Percentiles rank a stretch among this genome's conserved stretches.
Conservation (phyloP, 108 stramenopile genomes). For the Cyclotella baltica region DNA sequence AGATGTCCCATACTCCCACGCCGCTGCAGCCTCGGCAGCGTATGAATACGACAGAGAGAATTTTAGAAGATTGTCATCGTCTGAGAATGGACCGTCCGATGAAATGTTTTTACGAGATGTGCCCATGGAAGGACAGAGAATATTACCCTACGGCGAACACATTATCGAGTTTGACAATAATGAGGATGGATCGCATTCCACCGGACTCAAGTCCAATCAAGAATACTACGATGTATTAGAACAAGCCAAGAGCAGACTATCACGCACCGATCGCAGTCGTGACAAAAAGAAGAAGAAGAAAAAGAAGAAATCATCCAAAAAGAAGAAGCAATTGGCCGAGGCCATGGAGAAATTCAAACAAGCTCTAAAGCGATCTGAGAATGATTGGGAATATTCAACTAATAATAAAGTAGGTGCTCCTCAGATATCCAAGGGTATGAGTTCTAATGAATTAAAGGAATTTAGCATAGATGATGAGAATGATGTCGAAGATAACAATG, state of each 20-base stretch:
- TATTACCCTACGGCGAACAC: background rate
- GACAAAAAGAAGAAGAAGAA: slow-evolving; percentile 17
- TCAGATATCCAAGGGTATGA: slow-evolving; percentile 5
- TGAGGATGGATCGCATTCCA: background rate
- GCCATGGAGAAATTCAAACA: slow-evolving; percentile 5
- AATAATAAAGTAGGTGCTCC: background rate
- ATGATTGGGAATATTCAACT: background rate
- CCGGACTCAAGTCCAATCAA: slow-evolving; percentile 25
- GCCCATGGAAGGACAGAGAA: background rate
- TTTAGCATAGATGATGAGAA: slow-evolving; percentile 17
- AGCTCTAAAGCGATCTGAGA: slow-evolving; percentile 1
- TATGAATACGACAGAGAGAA: too few species aligned
- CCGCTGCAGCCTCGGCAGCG: background rate
- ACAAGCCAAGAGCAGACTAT: slow-evolving; percentile 26
- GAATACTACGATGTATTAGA: slow-evolving; percentile 52
- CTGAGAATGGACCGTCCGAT: too few species aligned
- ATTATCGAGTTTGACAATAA: slow-evolving; percentile 6
- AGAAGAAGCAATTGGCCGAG: background rate
- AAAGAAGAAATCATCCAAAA: slow-evolving; percentile 18
- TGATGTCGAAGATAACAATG: slow-evolving; percentile 37
- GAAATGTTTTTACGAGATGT: slow-evolving; percentile 4
- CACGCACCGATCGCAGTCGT: slow-evolving; percentile 14
- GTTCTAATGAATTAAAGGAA: slow-evolving; percentile 1
- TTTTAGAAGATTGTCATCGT: too few species aligned
- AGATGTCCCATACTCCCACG: background rate